Evolutionary conservation across 305 asterid genomes (phyloP), one percentile per base, ranked within the genome.

Genomic region (Galium porrigens): DNA sequence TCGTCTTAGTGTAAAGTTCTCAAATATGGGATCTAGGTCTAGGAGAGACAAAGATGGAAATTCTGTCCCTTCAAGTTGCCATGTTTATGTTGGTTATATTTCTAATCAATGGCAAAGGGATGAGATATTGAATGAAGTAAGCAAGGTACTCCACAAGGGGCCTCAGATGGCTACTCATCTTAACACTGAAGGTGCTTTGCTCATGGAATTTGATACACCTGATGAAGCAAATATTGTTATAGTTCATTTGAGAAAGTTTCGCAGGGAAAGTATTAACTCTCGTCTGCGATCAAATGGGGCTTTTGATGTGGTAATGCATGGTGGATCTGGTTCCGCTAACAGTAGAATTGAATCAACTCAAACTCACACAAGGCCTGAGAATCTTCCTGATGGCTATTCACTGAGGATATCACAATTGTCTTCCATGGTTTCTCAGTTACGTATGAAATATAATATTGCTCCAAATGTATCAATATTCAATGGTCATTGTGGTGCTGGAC

Each of bases 191-290:
- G 85, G 88, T 61, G 97, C 96, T 42, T 73, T 90, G 69, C 62
- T 90, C 65, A 65, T 90, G 80, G 95, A 90, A 75, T 82, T 87
- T 48, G 94, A 86, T 81, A 75, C 95, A 49, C 96, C 96, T 53
- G 95, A 90, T 79, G 97, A 90, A 78, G 95, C 96, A 79, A 74
- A 84, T 48, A 68, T 79, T 65, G 77, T 76, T 6, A 86, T 88
- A 70, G 84, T 80, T 76, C 95, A 83, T 78, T 74, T 90, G 59
- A 80, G 95, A 66, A 80, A 83, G 80, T 78, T 80, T 69, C 96
- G 97, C 53, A 86, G 77, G 78, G 87, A 78, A 74, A 77, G 66
- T 61, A 71, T 78, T 74, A 83, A 78, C 61, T 72, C 75, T 70
- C 66, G 33, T 58, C 78, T 69, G 51, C 76, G 82, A 67, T 76